Evolutionary conservation across 129 eudicot species (phyloP), one percentile per base, ranked within the genome.

Genomic region (Glebionis coronaria): DNA sequence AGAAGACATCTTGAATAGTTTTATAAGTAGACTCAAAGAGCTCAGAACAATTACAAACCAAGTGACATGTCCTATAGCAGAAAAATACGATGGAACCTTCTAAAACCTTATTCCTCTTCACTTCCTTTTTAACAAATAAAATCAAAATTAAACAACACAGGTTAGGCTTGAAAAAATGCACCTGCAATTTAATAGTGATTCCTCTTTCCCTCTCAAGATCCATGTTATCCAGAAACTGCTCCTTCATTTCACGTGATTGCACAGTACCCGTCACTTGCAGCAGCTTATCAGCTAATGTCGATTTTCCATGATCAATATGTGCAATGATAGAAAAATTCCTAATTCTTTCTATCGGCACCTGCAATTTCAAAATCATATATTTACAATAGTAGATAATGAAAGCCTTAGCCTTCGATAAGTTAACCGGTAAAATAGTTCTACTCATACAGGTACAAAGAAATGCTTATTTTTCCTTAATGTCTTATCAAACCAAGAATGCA

Each of bases 171-270:
- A 13, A 23, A 67, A 31, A 20, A 56, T 54, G 58, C 56, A 92
- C 98, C 98, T 93, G 99, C 57, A 94, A 65, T 64, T 94, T 94
- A 68, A 94, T 94, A 12, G 99, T 94, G 75, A 94, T 94, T 58
- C 99, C 99, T 81, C 99, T 77, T 81, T 94, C 99, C 73, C 99
- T 89, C 79, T 94, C 99, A 78, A 94, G 83, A 77, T 94, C 99
- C 99, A 94, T 94, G 73, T 89, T 94, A 73, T 94, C 99, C 64
- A 94, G 95, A 84, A 89, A 94, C 76, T 94, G 99, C 50, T 86
- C 99, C 79, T 94, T 94, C 99, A 94, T 94, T 11, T 89, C 97
- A 50, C 99, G 96, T 69, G 78, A 79, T 69, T 83, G 88, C 63
- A 94, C 99, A 1, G 99, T 94, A 57, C 99, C 99, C 4, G 99